Percentiles rank a stretch among this genome's conserved stretches.
These are phyloP conservation scores for Barbarea vulgaris DNA, from an alignment of 345 rosid genomes.

Conservation along the genomic window DNA sequence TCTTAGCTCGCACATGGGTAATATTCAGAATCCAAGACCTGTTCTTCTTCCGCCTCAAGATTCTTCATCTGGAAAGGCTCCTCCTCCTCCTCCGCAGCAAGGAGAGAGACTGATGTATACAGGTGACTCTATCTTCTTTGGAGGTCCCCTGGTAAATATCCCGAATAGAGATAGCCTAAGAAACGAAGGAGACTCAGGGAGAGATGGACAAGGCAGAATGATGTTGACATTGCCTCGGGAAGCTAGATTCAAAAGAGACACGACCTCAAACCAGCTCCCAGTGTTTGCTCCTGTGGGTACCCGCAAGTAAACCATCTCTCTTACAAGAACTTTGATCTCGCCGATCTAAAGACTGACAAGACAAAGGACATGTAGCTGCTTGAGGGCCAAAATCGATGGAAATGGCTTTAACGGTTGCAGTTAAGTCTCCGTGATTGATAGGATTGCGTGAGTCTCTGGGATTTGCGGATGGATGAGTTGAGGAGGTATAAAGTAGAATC, in stretches of 20 bases:
- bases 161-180: slow-evolving; percentile 60
- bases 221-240: slow-evolving; percentile 69
- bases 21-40: slow-evolving; percentile 49
- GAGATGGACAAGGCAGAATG: slow-evolving; percentile 67
- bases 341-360: background rate
- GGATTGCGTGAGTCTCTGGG: background rate
- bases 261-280: slow-evolving; percentile 88
- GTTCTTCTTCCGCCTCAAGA: slow-evolving; percentile 49
- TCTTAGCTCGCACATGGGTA: slow-evolving; percentile 39
- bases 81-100: slow-evolving; percentile 47
- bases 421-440: slow-evolving; percentile 8
- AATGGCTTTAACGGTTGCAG: slow-evolving; percentile 7
- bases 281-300: slow-evolving; percentile 80
- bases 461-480: background rate
- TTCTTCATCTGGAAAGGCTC: slow-evolving; percentile 51
- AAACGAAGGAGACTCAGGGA: slow-evolving; percentile 53
- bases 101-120: slow-evolving; percentile 79
- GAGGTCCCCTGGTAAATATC: slow-evolving; percentile 81
- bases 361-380: slow-evolving; percentile 8
- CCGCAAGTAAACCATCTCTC: slow-evolving; percentile 43
- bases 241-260: slow-evolving; percentile 83
- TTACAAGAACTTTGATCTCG: background rate
- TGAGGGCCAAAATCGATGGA: slow-evolving; percentile 5
- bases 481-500: slow-evolving; percentile 34
- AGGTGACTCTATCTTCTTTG: slow-evolving; percentile 94